A percentile compares a stretch with the other conserved stretches of the same genome.
Conservation (phyloP, 2,329 filamentous ascomycete species). For the Cladosporium oxysporum region DNA sequence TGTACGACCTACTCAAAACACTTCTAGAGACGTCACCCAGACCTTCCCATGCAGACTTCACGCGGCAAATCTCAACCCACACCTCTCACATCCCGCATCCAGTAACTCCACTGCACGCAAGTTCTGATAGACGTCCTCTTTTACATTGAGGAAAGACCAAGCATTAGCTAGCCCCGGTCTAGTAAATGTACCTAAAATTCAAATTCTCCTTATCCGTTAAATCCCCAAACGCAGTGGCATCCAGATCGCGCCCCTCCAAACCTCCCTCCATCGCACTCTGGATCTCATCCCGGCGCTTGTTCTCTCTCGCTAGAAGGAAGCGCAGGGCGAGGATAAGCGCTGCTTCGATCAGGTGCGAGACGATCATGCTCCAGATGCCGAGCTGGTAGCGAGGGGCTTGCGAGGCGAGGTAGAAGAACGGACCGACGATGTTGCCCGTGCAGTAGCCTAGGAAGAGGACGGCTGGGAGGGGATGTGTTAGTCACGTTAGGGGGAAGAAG, state of each 20-base stretch:
- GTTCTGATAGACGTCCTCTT: too few species aligned
- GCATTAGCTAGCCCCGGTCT: too few species aligned
- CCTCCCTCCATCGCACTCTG: slow-evolving; percentile 50
- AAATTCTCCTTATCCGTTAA: slow-evolving; percentile 56
- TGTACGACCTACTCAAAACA: too few species aligned
- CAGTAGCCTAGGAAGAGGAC: slow-evolving; percentile 65
- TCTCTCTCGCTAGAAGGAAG: slow-evolving; percentile 51
- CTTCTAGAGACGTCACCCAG: too few species aligned
- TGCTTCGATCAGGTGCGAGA: slow-evolving; percentile 55
- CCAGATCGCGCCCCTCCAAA: slow-evolving; percentile 49
- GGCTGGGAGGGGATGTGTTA: slow-evolving; percentile 53
- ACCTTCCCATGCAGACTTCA: too few species aligned
- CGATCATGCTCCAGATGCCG: slow-evolving; percentile 62
- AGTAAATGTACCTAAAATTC: slow-evolving; percentile 40
- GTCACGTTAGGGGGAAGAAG: neutral
- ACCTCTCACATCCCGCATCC: too few species aligned
- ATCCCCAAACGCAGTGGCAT: slow-evolving; percentile 55
- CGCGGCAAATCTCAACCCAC: too few species aligned
- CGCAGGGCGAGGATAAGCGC: slow-evolving; percentile 49
- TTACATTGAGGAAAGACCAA: too few species aligned
- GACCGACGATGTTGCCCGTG: slow-evolving; percentile 68
- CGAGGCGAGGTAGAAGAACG: slow-evolving; percentile 62
- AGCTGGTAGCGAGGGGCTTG: slow-evolving; percentile 61
- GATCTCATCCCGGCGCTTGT: slow-evolving; percentile 51
- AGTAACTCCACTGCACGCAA: too few species aligned